Evolutionary conservation across 768 basidiomycete genomes (phyloP), one percentile per base, ranked within the genome.

Genomic region (Paxillus ammoniavirescens): DNA sequence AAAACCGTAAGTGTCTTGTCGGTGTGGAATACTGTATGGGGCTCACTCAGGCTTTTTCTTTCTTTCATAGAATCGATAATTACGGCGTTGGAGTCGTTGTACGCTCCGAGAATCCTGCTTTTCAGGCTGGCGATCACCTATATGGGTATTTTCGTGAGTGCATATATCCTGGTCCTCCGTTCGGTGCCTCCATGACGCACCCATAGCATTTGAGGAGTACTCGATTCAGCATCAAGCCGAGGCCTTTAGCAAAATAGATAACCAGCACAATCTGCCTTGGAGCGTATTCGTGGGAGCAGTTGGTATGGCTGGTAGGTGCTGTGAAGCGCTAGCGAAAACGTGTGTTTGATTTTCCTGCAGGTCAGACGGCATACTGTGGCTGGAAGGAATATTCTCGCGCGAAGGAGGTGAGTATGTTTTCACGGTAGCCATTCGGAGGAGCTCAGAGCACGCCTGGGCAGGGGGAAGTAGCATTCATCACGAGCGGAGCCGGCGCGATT

Each of bases 401-500:
- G 13, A 73, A 78, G 77, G 78, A 65, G 40, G 74, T 68, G 23
- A 69, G 65, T 28, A 43, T 30, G 5, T 42, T 40, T 13, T 36
- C 31, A 35, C 35, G 10, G 13, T 12, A 3, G 35, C 12, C 3
- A 5, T 35, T 35, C 21, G 8, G n/a, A 10, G 10, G 4, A 12
- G 3, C 36, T 38, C 45, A 12, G 14, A 52, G 21, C 37, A 15
- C 23, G 6, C 23, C 9, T 21, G 35, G 30, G 6, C 56, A 76
- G 72, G 80, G 79, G 9, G 77, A 83, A 47, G 71, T 68, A 1
- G 75, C 72, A 21, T 83, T 80, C 56, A 72, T 84, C 18, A 68
- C 72, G 0, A 65, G 78, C 8, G 79, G 72, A 51, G 26, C 51
- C 56, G 70, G 71, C 5, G 69, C 83, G 81, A 83, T 88, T 26